Percentiles rank a stretch among this genome's conserved stretches.
phyloP scores from a whole-genome alignment of 75 land plant species.

The Adiantum capillusveneris region DNA sequence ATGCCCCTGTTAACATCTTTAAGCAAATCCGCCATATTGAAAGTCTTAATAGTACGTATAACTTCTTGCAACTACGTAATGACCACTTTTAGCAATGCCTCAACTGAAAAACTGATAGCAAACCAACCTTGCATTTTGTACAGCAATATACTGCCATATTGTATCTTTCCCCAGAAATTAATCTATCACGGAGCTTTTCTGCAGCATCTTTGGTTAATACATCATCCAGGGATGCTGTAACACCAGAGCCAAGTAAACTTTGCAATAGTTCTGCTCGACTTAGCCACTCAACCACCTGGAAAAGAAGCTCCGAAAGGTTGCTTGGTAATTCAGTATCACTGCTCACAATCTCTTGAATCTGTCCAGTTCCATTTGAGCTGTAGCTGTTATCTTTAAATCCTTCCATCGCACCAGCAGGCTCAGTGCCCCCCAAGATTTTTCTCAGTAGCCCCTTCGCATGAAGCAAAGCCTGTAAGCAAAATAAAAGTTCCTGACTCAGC shows the following conservation, averaged over 20 bases:
- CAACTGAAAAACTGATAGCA: too few species aligned
- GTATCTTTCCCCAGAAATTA: constrained; percentile 80
- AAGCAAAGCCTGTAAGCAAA: constrained; percentile 48
- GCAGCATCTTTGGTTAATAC: constrained; percentile 79
- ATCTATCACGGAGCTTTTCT: constrained; percentile 73
- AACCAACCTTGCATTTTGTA: constrained; percentile 86
- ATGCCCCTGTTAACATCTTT: too few species aligned
- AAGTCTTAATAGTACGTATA: too few species aligned
- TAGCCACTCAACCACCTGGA: constrained; percentile 78
- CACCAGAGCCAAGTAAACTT: constrained; percentile 82
- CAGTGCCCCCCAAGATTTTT: constrained; percentile 57
- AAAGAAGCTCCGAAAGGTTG: constrained; percentile 55
- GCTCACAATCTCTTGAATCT: too few species aligned
- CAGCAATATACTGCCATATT: constrained; percentile 96
- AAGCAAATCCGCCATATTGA: too few species aligned
- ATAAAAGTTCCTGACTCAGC: background rate
- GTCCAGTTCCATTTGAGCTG: constrained; percentile 35
- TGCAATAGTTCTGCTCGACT: constrained; percentile 92
- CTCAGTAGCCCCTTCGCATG: constrained; percentile 61
- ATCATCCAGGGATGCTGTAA: constrained; percentile 84
- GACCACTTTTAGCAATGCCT: too few species aligned
- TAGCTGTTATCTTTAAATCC: constrained; percentile 40
- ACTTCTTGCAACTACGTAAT: too few species aligned
- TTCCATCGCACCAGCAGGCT: constrained; percentile 35
- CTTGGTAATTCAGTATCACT: constrained; percentile 42